phyloP scores from a whole-genome alignment of 1,284 basidiomycete species.

The Cutaneotrichosporon mucoides region DNA sequence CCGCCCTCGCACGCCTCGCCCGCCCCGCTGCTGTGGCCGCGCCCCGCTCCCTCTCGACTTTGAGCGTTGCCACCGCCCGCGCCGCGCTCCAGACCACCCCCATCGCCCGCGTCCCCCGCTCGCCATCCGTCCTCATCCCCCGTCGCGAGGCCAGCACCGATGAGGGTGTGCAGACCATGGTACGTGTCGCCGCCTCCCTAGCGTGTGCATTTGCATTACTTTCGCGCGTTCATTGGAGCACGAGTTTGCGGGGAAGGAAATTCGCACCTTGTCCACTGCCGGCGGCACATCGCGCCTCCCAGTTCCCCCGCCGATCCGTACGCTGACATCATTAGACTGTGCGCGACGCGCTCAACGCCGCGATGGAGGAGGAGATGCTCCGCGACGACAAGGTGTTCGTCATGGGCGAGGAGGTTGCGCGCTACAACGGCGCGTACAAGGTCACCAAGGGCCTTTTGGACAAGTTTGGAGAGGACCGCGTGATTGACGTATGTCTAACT shows the following conservation, averaged over 20 bases:
- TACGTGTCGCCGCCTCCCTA: constrained; percentile 21
- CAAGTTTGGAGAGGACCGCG: constrained; percentile 99
- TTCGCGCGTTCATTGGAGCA: neutral
- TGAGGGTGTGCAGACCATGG: constrained; percentile 41
- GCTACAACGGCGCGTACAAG: constrained; percentile 99
- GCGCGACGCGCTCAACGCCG: constrained; percentile 93
- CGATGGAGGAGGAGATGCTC: constrained; percentile 99
- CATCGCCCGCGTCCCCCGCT: constrained; percentile 37
- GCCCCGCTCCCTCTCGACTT: constrained; percentile 44
- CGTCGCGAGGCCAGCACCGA: constrained; percentile 37
- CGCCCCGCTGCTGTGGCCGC: constrained; percentile 56
- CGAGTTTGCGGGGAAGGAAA: too few species aligned
- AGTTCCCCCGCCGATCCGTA: neutral
- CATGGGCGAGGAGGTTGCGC: constrained; percentile 96
- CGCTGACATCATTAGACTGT: constrained; percentile 69
- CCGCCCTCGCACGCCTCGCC: constrained; percentile 62
- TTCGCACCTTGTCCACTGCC: constrained; percentile 2
- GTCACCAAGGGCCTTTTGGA: constrained; percentile 96
- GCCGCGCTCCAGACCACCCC: constrained; percentile 43
- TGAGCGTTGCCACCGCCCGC: constrained; percentile 25
- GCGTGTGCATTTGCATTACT: neutral
- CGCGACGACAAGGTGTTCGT: constrained; percentile 94
- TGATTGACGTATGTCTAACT: constrained; percentile 64
- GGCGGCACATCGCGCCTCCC: constrained; percentile 10
- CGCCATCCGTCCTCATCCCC: constrained; percentile 30